Percentiles rank a stretch among this genome's conserved stretches.
Conservation (phyloP, 2,329 filamentous ascomycete species). For the Paecilomyces variotii region DNA sequence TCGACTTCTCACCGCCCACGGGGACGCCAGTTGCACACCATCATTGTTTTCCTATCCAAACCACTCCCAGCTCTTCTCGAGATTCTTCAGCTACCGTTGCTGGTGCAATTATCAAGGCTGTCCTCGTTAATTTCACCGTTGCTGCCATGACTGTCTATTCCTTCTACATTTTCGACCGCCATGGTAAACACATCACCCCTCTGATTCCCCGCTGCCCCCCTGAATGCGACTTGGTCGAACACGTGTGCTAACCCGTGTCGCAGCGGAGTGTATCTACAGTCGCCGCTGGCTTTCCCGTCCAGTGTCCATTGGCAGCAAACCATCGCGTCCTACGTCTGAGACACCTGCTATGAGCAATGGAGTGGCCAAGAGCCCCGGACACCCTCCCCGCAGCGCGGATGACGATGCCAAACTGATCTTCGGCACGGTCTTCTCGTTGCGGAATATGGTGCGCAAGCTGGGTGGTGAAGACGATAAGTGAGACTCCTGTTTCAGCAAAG, state of each 20-base stretch:
- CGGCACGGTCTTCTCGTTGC: constrained; percentile 88
- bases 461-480: constrained; percentile 80
- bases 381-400: constrained; percentile 46
- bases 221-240: background rate
- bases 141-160: constrained; percentile 82
- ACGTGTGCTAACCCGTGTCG: background rate
- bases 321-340: constrained; percentile 43
- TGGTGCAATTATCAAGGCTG: background rate
- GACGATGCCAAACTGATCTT: constrained; percentile 97
- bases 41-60: background rate
- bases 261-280: constrained; percentile 96
- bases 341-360: constrained; percentile 39
- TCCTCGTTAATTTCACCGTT: constrained; percentile 3
- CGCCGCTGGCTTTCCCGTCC: constrained; percentile 67
- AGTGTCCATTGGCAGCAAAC: constrained; percentile 37
- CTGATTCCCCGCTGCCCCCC: background rate
- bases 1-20: background rate
- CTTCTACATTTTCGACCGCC: constrained; percentile 98
- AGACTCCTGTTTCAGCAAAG: constrained; percentile 7
- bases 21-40: background rate
- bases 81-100: background rate
- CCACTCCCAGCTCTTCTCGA: background rate
- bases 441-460: constrained; percentile 94
- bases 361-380: constrained; percentile 24
- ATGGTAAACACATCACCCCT: constrained; percentile 56